A percentile compares a stretch with the other conserved stretches of the same genome.
These are phyloP conservation scores for Amanita phalloides DNA, from an alignment of 768 basidiomycete species.

Conservation along the genomic window DNA sequence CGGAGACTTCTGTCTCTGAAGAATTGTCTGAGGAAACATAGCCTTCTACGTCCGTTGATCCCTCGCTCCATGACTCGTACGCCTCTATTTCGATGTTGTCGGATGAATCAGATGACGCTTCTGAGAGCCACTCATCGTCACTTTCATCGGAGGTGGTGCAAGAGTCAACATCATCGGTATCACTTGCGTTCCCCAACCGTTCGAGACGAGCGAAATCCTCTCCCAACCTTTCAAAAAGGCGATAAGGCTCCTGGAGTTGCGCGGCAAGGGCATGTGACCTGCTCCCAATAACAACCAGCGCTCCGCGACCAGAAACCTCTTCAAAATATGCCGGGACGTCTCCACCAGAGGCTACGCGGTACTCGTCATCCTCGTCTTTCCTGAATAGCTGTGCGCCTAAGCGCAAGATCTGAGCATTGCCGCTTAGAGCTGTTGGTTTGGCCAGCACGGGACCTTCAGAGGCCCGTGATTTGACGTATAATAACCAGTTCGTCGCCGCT, in stretches of 20 bases:
- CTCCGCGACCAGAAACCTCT: not conserved
- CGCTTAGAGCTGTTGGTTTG: slow-evolving; percentile 2
- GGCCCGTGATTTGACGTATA: not conserved
- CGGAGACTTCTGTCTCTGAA: not conserved
- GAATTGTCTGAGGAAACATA: not conserved
- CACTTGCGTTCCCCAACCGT: not conserved
- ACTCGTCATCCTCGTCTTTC: not conserved
- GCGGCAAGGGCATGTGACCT: not conserved
- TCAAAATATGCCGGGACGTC: not conserved
- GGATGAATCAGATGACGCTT: not conserved
- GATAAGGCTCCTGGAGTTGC: not conserved
- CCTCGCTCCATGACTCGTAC: not conserved
- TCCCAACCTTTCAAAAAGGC: not conserved
- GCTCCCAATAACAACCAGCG: not conserved
- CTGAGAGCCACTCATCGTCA: not conserved
- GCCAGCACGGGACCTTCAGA: not conserved
- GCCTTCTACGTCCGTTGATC: not conserved
- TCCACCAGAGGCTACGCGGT: not conserved
- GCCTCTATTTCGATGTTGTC: not conserved
- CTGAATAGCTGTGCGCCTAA: slow-evolving; percentile 6
- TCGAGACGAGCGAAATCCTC: not conserved
- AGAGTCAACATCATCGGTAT: not conserved
- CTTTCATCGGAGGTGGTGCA: not conserved
- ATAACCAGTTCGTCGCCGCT: not conserved
- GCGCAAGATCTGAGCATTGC: slow-evolving; percentile 2